Evolutionary conservation across 1,284 basidiomycete species (phyloP).

Genomic region (Cryptococcus neoformans): DNA sequence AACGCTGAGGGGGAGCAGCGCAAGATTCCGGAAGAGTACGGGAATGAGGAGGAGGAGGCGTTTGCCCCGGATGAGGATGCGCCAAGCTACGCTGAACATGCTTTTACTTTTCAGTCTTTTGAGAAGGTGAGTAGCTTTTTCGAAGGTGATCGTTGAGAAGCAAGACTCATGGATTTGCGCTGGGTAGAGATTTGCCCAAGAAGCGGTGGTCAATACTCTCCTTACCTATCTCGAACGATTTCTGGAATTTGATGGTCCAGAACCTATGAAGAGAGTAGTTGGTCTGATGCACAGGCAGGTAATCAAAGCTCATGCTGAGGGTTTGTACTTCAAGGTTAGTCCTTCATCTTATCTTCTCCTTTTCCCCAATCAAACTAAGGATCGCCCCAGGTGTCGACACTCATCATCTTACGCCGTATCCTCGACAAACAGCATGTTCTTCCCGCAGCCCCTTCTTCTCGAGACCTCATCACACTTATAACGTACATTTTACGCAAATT

Average conservation of each 20-base stretch:
- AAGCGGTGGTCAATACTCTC: slow-evolving; percentile 76
- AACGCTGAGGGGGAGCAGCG: slow-evolving; percentile 3
- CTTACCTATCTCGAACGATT: slow-evolving; percentile 75
- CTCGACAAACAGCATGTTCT: slow-evolving; percentile 70
- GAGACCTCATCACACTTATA: slow-evolving; percentile 76
- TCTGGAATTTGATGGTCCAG: slow-evolving; percentile 70
- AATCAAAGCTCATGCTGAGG: slow-evolving; percentile 82
- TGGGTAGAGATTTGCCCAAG: slow-evolving; percentile 72
- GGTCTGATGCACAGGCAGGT: slow-evolving; percentile 83
- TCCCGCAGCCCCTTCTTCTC: slow-evolving; percentile 71
- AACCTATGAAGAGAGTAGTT: slow-evolving; percentile 82
- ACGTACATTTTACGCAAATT: slow-evolving; percentile 82
- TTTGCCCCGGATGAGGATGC: slow-evolving; percentile 58
- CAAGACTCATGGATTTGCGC: not conserved
- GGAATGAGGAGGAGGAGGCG: slow-evolving; percentile 53
- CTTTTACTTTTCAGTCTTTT: slow-evolving; percentile 84
- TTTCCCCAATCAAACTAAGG: no score
- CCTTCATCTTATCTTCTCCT: not conserved
- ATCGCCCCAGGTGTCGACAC: slow-evolving; percentile 66
- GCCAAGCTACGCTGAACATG: slow-evolving; percentile 70
- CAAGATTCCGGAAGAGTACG: slow-evolving; percentile 38
- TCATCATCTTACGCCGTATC: slow-evolving; percentile 78
- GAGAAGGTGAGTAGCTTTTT: slow-evolving; percentile 60
- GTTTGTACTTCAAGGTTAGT: slow-evolving; percentile 83
- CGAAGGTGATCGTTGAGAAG: slow-evolving; percentile 25